Conservation (phyloP, 352 stramenopile genomes). For the Globisporangium alternatum region DNA sequence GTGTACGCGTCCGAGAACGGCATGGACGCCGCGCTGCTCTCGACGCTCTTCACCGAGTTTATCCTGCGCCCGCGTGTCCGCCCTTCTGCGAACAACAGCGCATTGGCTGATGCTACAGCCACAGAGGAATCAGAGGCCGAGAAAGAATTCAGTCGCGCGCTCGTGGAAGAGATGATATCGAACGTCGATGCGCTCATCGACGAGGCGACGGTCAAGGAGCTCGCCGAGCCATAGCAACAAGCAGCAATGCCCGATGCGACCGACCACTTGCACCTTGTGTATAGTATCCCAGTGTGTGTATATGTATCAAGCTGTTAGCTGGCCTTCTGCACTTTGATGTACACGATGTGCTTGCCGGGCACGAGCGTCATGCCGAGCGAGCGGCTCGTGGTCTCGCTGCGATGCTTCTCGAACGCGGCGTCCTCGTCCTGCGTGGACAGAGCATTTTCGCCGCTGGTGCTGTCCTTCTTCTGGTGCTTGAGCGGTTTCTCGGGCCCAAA, state of each 20-base stretch:
- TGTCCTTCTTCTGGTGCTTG: slow-evolving; percentile 20
- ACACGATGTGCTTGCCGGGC: slow-evolving; percentile 72
- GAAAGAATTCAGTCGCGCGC: slow-evolving; percentile 16
- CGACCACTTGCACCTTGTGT: too few species aligned
- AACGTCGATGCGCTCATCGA: slow-evolving; percentile 76
- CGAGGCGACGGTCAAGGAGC: slow-evolving; percentile 56
- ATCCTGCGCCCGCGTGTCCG: slow-evolving; percentile 37
- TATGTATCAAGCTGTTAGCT: neutral
- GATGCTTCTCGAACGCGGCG: slow-evolving; percentile 18
- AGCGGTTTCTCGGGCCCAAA: neutral
- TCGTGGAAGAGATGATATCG: slow-evolving; percentile 72
- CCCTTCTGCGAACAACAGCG: neutral
- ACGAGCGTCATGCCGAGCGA: slow-evolving; percentile 73
- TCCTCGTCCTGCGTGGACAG: slow-evolving; percentile 9
- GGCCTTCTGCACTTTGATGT: slow-evolving; percentile 52
- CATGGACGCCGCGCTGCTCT: slow-evolving; percentile 59
- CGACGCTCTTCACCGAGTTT: slow-evolving; percentile 47
- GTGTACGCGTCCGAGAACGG: slow-evolving; percentile 73
- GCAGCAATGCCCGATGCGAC: neutral
- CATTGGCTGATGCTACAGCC: slow-evolving; percentile 1
- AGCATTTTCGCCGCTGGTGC: neutral
- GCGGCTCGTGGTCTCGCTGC: slow-evolving; percentile 33
- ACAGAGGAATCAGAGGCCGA: slow-evolving; percentile 16
- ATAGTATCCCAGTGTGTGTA: neutral
- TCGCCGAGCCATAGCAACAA: slow-evolving; percentile 23